Conservation (phyloP, 257 asterid species). For the Nicotiana tabacum region DNA sequence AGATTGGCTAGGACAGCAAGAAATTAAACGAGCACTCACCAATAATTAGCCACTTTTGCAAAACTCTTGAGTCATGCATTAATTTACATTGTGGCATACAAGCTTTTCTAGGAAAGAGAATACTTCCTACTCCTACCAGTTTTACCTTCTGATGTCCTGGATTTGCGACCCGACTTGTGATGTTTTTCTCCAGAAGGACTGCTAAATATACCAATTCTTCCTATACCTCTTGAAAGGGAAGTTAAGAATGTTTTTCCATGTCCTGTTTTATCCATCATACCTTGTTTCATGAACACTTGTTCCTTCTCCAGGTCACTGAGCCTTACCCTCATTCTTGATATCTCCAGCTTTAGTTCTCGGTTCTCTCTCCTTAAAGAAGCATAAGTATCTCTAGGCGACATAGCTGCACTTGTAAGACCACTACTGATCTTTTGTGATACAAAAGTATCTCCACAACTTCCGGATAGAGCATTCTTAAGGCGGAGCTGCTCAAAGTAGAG, state of each 20-base stretch:
- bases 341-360: constrained; percentile 57
- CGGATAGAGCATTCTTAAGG: constrained; percentile 40
- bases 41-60: neutral
- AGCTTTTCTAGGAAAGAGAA: constrained; percentile 22
- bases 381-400: constrained; percentile 55
- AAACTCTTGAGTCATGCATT: neutral
- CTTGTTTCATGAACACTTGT: constrained; percentile 59
- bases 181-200: constrained; percentile 37
- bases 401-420: constrained; percentile 47
- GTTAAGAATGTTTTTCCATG: constrained; percentile 45
- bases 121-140: constrained; percentile 38
- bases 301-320: constrained; percentile 63
- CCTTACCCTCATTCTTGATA: constrained; percentile 63
- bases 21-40: neutral
- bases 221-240: constrained; percentile 60
- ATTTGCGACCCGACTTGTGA: constrained; percentile 33
- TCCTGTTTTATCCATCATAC: constrained; percentile 55
- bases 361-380: constrained; percentile 66
- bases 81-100: neutral
- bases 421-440: constrained; percentile 54
- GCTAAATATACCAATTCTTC: constrained; percentile 47
- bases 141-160: constrained; percentile 26
- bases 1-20: neutral
- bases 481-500: constrained; percentile 56
- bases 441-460: constrained; percentile 42